Percentiles rank a stretch among this genome's conserved stretches.
Conservation (phyloP, 2,329 filamentous ascomycete genomes). For the Aspergillus sp. region DNA sequence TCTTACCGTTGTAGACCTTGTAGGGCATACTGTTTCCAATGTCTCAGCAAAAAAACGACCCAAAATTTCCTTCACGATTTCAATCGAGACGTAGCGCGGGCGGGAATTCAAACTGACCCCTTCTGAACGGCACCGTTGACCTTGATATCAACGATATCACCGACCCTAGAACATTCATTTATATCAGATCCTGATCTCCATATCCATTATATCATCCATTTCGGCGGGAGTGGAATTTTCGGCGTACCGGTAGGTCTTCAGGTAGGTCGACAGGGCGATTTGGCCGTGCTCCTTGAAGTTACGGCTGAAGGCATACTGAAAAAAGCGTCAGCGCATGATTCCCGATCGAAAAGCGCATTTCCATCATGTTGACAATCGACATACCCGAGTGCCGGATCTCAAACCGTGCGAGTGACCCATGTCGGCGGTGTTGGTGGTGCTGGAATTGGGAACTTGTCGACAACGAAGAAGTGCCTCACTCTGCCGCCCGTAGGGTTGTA, state of each 20-base stretch:
- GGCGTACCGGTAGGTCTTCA: constrained; percentile 82
- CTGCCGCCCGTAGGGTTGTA: constrained; percentile 25
- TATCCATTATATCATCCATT: constrained; percentile 12
- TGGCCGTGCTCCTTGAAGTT: constrained; percentile 93
- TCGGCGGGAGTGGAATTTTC: constrained; percentile 12
- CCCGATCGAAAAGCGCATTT: constrained; percentile 8
- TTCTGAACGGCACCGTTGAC: constrained; percentile 98
- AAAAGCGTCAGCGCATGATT: constrained; percentile 29
- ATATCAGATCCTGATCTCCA: constrained; percentile 46
- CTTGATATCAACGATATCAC: constrained; percentile 98
- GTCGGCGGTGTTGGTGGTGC: constrained; percentile 56
- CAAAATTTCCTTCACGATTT: constrained; percentile 14
- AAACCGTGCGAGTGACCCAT: constrained; percentile 89
- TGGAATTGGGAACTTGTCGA: constrained; percentile 40
- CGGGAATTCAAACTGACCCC: constrained; percentile 66
- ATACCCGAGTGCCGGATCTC: constrained; percentile 79
- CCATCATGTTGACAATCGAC: constrained; percentile 36
- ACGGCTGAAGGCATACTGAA: constrained; percentile 85
- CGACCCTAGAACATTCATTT: constrained; percentile 64
- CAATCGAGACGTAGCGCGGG: constrained; percentile 9
- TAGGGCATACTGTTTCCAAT: constrained; percentile 75
- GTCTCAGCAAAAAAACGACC: constrained; percentile 22
- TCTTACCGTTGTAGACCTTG: constrained; percentile 99
- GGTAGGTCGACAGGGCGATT: constrained; percentile 92
- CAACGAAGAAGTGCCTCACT: constrained; percentile 31